Conservation (phyloP, 2,329 filamentous ascomycete species). For the Capronia epimyces region DNA sequence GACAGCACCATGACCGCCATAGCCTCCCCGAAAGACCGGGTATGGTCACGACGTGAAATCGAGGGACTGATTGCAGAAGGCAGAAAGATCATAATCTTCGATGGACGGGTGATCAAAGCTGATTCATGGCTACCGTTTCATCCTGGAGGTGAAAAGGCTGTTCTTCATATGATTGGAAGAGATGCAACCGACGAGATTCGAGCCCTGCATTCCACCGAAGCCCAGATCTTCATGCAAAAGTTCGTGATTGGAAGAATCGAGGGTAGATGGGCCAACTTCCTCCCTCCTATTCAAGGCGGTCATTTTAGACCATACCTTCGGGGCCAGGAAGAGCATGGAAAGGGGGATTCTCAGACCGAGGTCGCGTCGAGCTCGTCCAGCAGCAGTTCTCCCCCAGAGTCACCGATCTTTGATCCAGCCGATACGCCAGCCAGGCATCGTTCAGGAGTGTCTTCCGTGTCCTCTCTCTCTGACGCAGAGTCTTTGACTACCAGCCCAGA, state of each 20-base stretch:
- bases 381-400: slow-evolving; percentile 47
- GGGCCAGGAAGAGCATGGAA: slow-evolving; percentile 36
- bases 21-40: slow-evolving; percentile 39
- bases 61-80: slow-evolving; percentile 81
- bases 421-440: slow-evolving; percentile 13
- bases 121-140: slow-evolving; percentile 87
- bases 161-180: slow-evolving; percentile 85
- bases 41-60: slow-evolving; percentile 60
- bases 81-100: slow-evolving; percentile 70
- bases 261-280: slow-evolving; percentile 78
- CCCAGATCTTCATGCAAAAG: slow-evolving; percentile 67
- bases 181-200: slow-evolving; percentile 94
- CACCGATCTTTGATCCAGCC: slow-evolving; percentile 64
- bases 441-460: slow-evolving; percentile 54
- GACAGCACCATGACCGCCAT: slow-evolving; percentile 8
- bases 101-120: slow-evolving; percentile 75
- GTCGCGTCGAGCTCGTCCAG: slow-evolving; percentile 23
- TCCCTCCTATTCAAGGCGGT: slow-evolving; percentile 87
- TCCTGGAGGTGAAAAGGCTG: slow-evolving; percentile 85
- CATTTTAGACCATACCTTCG: slow-evolving; percentile 49
- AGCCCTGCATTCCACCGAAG: slow-evolving; percentile 74
- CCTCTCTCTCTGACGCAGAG: slow-evolving; percentile 45
- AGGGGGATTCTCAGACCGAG: slow-evolving; percentile 30
- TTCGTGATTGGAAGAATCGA: slow-evolving; percentile 81
- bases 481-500: slow-evolving; percentile 3